Base-by-base conservation (phyloP, 1,284 basidiomycete genomes). In the Moniliophthora roreri region DNA sequence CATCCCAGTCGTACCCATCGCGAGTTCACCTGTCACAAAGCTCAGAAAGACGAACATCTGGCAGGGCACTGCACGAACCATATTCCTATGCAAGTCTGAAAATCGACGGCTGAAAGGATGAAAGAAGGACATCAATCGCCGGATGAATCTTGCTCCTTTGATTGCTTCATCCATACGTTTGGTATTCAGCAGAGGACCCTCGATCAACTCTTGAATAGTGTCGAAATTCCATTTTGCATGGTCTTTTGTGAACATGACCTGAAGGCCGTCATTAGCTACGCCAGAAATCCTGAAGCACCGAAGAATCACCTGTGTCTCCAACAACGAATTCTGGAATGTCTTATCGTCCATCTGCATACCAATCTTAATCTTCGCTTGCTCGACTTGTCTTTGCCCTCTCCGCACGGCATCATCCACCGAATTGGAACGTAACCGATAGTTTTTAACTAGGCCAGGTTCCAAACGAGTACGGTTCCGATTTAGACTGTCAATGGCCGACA, bases 131-230 rank as follows among this genome's bases (percentile, higher is more conserved):
- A 98, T 86, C 15, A 99, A 73, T 28, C 93, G 81, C 35, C 89
- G 82, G 55, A 97, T 85, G 60, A 97, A 95, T 63, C 93, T 88
- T 15, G 91, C 89, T 10, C 89, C 92, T 65, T 89, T 91, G 66
- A 96, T 91, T 1, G 93, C 93, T 70, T 99, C 97, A 63, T 99
- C 97, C 65, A 99, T 80, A n/a, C 97, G 79, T 63, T 92, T 93
- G 0, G 93, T 85, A 63, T 95, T 96, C 45, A 95, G 77, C 47
- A 99, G 72, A 0, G 95, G 93, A 0, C 97, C 96, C 61, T 98
- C 94, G 18, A 98, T 82, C 13, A 99, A 77, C 46, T 97, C 95
- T 62, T 90, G 84, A 51, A 99, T 75, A 18, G 85, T 81, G 3
- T 97, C 94, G 63, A 90, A 91, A 62, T 91, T 93, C 97, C 97